These are phyloP conservation scores for Ceratocystis diversiconidia DNA, from an alignment of 2,329 filamentous ascomycete species.

Conservation along the genomic window DNA sequence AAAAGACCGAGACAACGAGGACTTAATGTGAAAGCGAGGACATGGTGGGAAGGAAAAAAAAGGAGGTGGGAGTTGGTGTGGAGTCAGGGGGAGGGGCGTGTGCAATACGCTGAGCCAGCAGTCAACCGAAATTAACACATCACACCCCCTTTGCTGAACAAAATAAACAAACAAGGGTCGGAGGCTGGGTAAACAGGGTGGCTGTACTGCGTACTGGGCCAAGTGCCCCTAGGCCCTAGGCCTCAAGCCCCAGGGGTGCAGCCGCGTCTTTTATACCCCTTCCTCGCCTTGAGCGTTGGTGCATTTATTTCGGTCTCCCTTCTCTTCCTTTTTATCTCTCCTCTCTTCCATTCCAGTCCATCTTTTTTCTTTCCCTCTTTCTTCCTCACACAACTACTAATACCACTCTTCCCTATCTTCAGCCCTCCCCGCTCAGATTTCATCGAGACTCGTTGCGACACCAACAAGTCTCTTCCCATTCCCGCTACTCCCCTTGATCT, in stretches of 20 bases:
- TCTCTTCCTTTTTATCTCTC: not conserved
- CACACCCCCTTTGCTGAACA: constrained; percentile 5
- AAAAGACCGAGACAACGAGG: constrained; percentile 8
- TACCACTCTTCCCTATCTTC: constrained; percentile 18
- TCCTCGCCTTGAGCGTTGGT: constrained; percentile 11
- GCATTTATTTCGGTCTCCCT: constrained; percentile 3
- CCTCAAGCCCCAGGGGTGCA: not conserved
- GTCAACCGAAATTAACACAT: constrained; percentile 3
- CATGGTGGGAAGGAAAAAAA: constrained; percentile 1
- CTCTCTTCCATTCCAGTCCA: constrained; percentile 5
- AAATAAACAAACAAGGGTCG: constrained; percentile 17
- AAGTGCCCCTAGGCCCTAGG: too few species aligned
- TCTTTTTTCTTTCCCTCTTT: not conserved
- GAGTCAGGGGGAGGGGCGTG: not conserved
- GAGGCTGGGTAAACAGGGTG: constrained; percentile 10
- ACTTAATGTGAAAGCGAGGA: not conserved
- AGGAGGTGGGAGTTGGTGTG: constrained; percentile 3
- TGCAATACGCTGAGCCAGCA: not conserved
- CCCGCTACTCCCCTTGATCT: constrained; percentile 42
- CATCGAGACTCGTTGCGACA: constrained; percentile 52
- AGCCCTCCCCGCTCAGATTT: constrained; percentile 31
- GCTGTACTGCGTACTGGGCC: constrained; percentile 4
- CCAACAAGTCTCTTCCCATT: constrained; percentile 39
- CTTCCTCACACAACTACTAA: constrained; percentile 31
- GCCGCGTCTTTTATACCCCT: constrained; percentile 14